A percentile compares a stretch with the other conserved stretches of the same genome.
These are phyloP conservation scores for Mikania micrantha DNA, from an alignment of 129 eudicot species.

Conservation along the genomic window DNA sequence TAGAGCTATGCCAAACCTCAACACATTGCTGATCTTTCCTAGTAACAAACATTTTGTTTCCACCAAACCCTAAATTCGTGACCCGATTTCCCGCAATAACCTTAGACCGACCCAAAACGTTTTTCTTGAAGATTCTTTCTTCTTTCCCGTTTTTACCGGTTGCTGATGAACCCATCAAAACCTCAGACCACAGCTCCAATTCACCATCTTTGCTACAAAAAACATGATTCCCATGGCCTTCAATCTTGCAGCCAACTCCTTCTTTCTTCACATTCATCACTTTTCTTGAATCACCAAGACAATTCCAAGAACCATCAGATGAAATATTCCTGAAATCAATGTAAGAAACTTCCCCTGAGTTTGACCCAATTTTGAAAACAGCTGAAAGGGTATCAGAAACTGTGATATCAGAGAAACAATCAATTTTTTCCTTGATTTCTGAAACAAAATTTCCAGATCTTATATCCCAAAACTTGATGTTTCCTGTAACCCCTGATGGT, in stretches of 20 bases:
- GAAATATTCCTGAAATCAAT: conserved; percentile 63
- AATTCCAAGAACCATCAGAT: conserved; percentile 46
- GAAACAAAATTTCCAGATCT: conserved; percentile 69
- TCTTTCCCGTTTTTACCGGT: conserved; percentile 19
- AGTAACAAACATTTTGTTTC: conserved; percentile 86
- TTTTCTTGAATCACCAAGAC: conserved; percentile 68
- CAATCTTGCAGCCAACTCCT: conserved; percentile 71
- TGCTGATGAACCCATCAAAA: conserved; percentile 35
- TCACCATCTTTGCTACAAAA: conserved; percentile 79
- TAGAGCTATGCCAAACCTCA: conserved; percentile 92
- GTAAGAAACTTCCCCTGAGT: conserved; percentile 78
- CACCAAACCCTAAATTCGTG: conserved; percentile 71
- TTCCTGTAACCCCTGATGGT: conserved; percentile 66
- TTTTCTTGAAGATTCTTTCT: conserved; percentile 64
- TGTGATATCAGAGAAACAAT: conserved; percentile 88
- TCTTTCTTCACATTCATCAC: conserved; percentile 62
- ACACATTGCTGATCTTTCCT: conserved; percentile 80
- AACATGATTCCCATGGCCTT: conserved; percentile 68
- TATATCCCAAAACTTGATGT: conserved; percentile 81
- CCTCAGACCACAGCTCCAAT: conserved; percentile 91
- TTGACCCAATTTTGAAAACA: conserved; percentile 75
- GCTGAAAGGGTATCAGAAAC: conserved; percentile 52
- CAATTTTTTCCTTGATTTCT: conserved; percentile 71
- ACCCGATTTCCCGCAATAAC: conserved; percentile 61
- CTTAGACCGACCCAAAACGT: conserved; percentile 68